Percentiles rank a stretch among this genome's conserved stretches.
These are phyloP conservation scores for Aspergillus fischeri DNA, from an alignment of 2,329 filamentous ascomycete species.

Conservation along the genomic window DNA sequence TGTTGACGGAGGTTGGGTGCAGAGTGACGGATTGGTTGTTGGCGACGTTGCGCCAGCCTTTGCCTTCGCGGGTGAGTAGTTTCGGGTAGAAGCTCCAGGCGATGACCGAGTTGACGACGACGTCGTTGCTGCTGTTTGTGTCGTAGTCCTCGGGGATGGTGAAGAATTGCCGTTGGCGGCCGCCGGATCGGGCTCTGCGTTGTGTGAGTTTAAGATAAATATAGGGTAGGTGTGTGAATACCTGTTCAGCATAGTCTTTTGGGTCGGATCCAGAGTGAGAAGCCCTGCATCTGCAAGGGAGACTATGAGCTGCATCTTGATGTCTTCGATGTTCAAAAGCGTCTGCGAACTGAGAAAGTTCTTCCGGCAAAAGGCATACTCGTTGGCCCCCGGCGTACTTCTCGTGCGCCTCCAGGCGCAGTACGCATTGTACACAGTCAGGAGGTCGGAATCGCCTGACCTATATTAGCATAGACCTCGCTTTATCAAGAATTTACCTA, in stretches of 20 bases:
- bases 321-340: constrained; percentile 85
- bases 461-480: constrained; percentile 2
- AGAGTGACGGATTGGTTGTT: constrained; percentile 90
- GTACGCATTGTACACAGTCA: constrained; percentile 94
- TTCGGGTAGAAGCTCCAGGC: constrained; percentile 97
- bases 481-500: constrained; percentile 15
- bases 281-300: constrained; percentile 84
- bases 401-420: constrained; percentile 81
- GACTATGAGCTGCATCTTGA: constrained; percentile 85
- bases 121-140: constrained; percentile 72
- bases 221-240: constrained; percentile 27
- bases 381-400: constrained; percentile 64
- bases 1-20: constrained; percentile 86
- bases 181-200: constrained; percentile 56
- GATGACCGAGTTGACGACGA: constrained; percentile 74
- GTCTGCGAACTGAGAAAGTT: constrained; percentile 91
- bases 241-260: constrained; percentile 65
- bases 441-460: constrained; percentile 76
- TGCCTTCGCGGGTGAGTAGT: constrained; percentile 75
- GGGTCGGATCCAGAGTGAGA: constrained; percentile 67
- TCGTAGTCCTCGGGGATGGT: constrained; percentile 73
- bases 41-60: constrained; percentile 83
- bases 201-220: constrained; percentile 5
- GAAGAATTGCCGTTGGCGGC: constrained; percentile 71
- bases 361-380: constrained; percentile 88